phyloP scores from a whole-genome alignment of 2,329 filamentous ascomycete species.

The Rutstroemia sydowiana region DNA sequence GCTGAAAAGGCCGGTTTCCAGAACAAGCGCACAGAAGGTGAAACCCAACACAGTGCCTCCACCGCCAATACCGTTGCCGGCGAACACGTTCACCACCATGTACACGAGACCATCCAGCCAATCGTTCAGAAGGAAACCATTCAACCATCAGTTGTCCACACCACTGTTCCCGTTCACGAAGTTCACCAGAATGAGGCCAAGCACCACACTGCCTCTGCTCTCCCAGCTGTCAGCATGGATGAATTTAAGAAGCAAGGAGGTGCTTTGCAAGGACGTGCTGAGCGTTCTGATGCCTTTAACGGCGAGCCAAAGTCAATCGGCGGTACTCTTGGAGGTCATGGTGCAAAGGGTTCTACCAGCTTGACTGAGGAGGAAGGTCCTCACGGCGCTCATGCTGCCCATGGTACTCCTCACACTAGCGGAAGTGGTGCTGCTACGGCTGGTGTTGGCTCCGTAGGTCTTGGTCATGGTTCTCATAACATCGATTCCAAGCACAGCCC shows the following conservation, averaged over 20 bases:
- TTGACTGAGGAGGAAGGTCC: constrained; percentile 22
- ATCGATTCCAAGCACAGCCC: constrained; percentile 1
- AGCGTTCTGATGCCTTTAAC: constrained; percentile 51
- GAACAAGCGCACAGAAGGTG: constrained; percentile 39
- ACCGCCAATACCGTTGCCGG: constrained; percentile 45
- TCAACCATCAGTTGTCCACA: constrained; percentile 62
- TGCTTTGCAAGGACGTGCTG: constrained; percentile 44
- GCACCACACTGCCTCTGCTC: constrained; percentile 56
- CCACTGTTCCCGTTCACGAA: constrained; percentile 65
- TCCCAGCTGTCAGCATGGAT: constrained; percentile 56
- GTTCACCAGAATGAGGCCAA: constrained; percentile 60
- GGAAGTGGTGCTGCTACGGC: neutral
- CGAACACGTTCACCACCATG: constrained; percentile 56
- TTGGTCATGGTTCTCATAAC: neutral
- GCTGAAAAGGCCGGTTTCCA: constrained; percentile 48
- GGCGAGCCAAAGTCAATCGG: constrained; percentile 49
- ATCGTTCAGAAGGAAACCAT: constrained; percentile 63
- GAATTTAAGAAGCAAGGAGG: constrained; percentile 55
- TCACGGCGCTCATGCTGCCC: constrained; percentile 6
- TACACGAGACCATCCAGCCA: constrained; percentile 50
- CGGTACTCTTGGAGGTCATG: constrained; percentile 23
- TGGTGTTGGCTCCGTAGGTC: constrained; percentile 6
- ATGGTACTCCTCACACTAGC: constrained; percentile 6
- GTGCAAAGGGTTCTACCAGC: constrained; percentile 23
- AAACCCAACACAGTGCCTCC: constrained; percentile 42